Conservation (phyloP, 2,329 filamentous ascomycete genomes). For the Thelonectria discophora region DNA sequence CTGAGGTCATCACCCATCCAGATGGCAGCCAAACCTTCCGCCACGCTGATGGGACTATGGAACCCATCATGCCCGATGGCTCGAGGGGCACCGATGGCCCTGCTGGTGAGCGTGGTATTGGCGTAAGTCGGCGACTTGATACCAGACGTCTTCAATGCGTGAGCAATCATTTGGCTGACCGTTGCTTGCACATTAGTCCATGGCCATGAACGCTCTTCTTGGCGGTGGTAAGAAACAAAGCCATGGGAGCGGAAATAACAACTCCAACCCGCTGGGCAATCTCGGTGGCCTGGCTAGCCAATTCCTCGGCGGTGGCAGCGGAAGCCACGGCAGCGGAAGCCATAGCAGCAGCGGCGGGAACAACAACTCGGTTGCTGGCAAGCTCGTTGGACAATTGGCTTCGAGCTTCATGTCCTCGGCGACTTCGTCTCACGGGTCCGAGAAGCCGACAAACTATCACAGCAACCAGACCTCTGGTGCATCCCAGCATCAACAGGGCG, state of each 20-base stretch:
- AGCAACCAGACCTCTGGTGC: constrained; percentile 54
- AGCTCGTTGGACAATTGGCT: constrained; percentile 66
- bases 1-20: constrained; percentile 67
- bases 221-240: constrained; percentile 54
- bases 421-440: constrained; percentile 33
- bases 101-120: constrained; percentile 68
- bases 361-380: constrained; percentile 57
- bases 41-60: constrained; percentile 68
- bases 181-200: constrained; percentile 52
- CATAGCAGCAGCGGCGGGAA: constrained; percentile 47
- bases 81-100: constrained; percentile 61
- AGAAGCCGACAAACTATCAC: constrained; percentile 62
- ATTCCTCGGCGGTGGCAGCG: constrained; percentile 51
- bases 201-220: constrained; percentile 69
- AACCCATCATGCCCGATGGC: constrained; percentile 64
- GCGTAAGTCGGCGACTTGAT: constrained; percentile 59
- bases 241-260: constrained; percentile 45
- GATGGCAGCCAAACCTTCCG: constrained; percentile 70
- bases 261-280: constrained; percentile 48
- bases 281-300: constrained; percentile 59
- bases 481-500: constrained; percentile 53
- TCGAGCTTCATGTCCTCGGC: constrained; percentile 63
- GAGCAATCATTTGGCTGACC: constrained; percentile 7
- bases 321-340: constrained; percentile 36
- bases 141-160: not conserved